Evolutionary conservation across 345 rosid genomes (phyloP), one percentile per base, ranked within the genome.

Genomic region (Geranium rotundifolium): DNA sequence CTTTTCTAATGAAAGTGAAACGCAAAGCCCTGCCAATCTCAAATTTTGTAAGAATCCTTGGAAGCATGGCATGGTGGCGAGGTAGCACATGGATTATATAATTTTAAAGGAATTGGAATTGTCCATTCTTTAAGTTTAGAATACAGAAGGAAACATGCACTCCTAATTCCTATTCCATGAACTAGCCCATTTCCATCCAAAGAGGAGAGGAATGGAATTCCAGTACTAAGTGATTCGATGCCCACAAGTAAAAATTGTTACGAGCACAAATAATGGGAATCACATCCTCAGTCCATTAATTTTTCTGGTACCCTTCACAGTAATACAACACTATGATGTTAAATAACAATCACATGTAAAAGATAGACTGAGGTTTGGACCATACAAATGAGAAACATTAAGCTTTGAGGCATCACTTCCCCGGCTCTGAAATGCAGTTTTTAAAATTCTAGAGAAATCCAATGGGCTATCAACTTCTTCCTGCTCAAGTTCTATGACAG

Each of bases 381-480:
- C 99, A 58, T 93, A 93, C 99, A 93, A 70, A 71, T 93, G 97
- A 67, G 99, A 87, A 73, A 93, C 93, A 69, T 70, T 83, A 63
- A 75, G 78, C 81, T 84, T 85, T 54, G 80, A 73, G 73, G 62
- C 75, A 69, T 84, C 81, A 74, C 59, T 75, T 73, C 87, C 89
- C 55, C 90, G 86, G 59, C 63, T 79, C 65, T 80, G 83, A 67
- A 81, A 72, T 71, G 97, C 81, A 63, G 84, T 84, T 72, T 79
- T 84, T 75, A 93, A 75, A 65, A 82, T 78, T 76, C 65, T 79
- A 64, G 84, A 80, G 73, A 85, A 89, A 67, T 85, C 96, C 59
- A 84, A 67, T 37, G 90, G 90, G 71, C 82, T 83, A 72, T 83
- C 87, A 64, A 83, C 86, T 72, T 83, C 84, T 71, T 78, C 90